Base-by-base conservation (phyloP, 306 rosid species). In the Begonia peltatifolia region DNA sequence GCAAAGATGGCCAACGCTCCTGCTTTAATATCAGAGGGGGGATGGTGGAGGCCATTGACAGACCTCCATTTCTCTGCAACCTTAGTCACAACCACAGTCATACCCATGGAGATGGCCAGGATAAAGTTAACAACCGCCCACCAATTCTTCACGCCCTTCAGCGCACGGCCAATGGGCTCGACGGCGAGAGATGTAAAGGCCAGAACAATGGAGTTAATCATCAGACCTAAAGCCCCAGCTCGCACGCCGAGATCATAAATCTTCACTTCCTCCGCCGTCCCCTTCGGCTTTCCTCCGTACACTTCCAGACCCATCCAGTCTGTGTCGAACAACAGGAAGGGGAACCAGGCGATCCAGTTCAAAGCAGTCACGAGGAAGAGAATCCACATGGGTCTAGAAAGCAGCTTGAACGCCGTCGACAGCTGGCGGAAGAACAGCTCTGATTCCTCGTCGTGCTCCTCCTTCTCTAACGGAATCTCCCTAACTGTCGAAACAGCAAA, bases 271-370 rank as follows among this genome's bases (percentile, higher is more conserved):
- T 76, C 77, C 0, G 71, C 85, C 14, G 9, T 51, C 12, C 65
- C 65, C 0, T 23, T 23, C 1, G 65, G 57, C n/a, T 46, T 55
- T 3, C 97, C 97, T 0, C 97, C 97, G 23, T 70, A 90, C 22
- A 90, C 95, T 63, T 90, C 97, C 9, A 11, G 41, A 1, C 97
- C 97, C 97, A 83, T 90, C 97, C 97, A 90, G 50, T 90, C 97
- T 0, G 97, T 90, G 65, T 90, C 95, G 56, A 72, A 90, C 23
- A 90, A 51, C 57, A 90, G 14, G 71, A 90, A 90, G 0, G 95
- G 95, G 42, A 85, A 90, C 95, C 97, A 90, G 0, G 92, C 97
- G 18, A 85, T 52, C 95, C 97, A 90, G 10, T 90, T 90, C 0
- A 85, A 69, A 14, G 83, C 74, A 58, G 97, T 90, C 65, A 90